Evolutionary conservation across 768 basidiomycete species (phyloP), one percentile per base, ranked within the genome.

Genomic region (Lactarius hengduanensis): DNA sequence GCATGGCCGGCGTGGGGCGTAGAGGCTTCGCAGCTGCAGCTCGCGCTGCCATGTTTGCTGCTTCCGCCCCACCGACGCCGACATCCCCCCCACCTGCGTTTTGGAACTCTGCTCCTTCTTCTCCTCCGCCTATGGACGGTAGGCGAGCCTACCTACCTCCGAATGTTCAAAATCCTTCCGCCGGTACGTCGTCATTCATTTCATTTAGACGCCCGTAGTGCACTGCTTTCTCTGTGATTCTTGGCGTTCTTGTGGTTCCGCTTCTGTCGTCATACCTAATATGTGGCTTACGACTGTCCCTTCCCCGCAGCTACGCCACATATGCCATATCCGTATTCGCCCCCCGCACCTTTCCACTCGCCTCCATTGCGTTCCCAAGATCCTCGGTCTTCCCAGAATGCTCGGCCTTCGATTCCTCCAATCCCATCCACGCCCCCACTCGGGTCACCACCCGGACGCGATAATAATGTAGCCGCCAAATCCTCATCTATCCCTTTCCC

Each of bases 1-100:
- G 91, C 0, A 95, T 96, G 94, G 94, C 94, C 0, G 94, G 94
- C 10, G 92, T 96, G 8, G 94, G 94, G 9, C 80, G 94, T 66
- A 79, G 93, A 70, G 94, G 91, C 0, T 94, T 94, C 66, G 82
- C 80, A 15, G 90, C 92, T 20, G 90, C 85, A 11, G 86, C 88
- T 61, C 85, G 86, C 54, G 87, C 87, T 0, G 86, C 85, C 9
- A 78, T 86, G 80, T 77, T 81, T 67, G 64, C 78, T 40, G 20
- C 74, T 60, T 45, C 60, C 59, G 62, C 70, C 57, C 4, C 32
- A 2, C n/a, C 53, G 38, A 58, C 43, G 47, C 43, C 47, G 57
- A 65, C 53, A 11, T 60, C 62, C 41, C 62, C n/a, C 16, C 38
- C 32, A 18, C 50, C 58, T 28, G 30, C 30, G 15, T 32, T 36